A percentile compares a stretch with the other conserved stretches of the same genome.
Conservation (phyloP, 2,329 filamentous ascomycete species). For the Mariannaea elegans region DNA sequence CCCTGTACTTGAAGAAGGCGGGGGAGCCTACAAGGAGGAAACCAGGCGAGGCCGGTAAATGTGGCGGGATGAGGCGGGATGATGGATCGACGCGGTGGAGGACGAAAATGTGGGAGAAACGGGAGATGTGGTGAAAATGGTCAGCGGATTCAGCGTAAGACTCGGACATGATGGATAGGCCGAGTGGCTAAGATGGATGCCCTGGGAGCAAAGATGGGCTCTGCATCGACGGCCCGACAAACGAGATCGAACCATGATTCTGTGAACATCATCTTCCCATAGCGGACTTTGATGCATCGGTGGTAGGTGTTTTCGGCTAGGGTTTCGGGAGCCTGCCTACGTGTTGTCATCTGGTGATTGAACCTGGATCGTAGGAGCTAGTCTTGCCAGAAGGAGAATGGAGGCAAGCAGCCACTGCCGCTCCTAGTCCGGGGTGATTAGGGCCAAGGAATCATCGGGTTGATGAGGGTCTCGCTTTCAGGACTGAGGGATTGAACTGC, state of each 20-base stretch:
- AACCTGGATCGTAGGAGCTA: neutral
- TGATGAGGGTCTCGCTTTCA: too few relatives aligned
- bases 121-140: constrained; percentile 3
- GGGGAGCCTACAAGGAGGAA: neutral
- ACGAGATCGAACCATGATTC: constrained; percentile 21
- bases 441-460: neutral
- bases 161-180: neutral
- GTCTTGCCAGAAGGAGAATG: constrained; percentile 3
- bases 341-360: neutral
- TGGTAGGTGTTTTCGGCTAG: neutral
- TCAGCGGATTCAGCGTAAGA: constrained; percentile 1
- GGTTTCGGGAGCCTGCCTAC: neutral
- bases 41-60: constrained; percentile 2
- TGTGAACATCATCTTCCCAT: neutral
- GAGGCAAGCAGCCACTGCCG: constrained; percentile 18
- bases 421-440: constrained; percentile 12
- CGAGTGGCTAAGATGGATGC: neutral
- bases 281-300: neutral
- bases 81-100: constrained; percentile 9
- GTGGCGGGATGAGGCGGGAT: constrained; percentile 10
- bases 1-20: neutral
- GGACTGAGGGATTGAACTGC: constrained; percentile 10
- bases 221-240: constrained; percentile 33
- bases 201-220: constrained; percentile 26
- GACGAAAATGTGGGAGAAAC: constrained; percentile 7